Evolutionary conservation across 129 eudicot genomes (phyloP), one percentile per base, ranked within the genome.

Genomic region (Pittosporum tobira): DNA sequence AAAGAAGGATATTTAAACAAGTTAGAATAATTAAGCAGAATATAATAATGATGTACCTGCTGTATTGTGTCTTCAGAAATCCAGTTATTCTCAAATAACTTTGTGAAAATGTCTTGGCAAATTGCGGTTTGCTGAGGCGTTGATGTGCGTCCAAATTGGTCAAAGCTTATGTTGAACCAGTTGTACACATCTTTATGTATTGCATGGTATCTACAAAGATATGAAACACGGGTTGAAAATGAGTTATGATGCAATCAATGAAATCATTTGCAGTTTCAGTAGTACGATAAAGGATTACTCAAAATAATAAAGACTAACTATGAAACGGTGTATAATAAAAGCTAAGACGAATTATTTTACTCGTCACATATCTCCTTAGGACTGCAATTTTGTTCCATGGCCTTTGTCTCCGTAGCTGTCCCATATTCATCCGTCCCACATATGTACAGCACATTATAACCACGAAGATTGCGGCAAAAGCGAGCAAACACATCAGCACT

Each of bases 371-470:
- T 71, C 38, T 71, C 57, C 44, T 64, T 11, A 10, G 71, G 71
- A 34, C 61, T 64, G 12, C 34, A 64, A 16, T 65, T 65, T 57
- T 71, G 71, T 48, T 71, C 71, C 71, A 48, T 36, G 61, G 77
- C 77, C 54, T 71, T 71, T 13, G 65, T 64, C 71, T 71, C 76
- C n/a, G 76, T 71, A 20, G 71, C 61, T 16, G 76, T 63, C 12
- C 76, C 77, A 50, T 71, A 71, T 59, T 71, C 77, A 29, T 71
- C 77, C 4, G 77, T 71, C 42, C 77, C 77, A 25, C 77, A 71
- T 25, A 71, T 49, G 61, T 71, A 71, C 19, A 71, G 8, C 14
- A 54, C 61, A 54, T 71, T 71, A 48, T 71, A 71, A 24, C 71
- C 71, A 18, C 77, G 61, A 8, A 71, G 61, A 27, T n/a, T n/a